Percentiles rank a stretch among this genome's conserved stretches.
Evolutionary conservation across 345 rosid genomes (phyloP).

Genomic region (Mangifera indica): DNA sequence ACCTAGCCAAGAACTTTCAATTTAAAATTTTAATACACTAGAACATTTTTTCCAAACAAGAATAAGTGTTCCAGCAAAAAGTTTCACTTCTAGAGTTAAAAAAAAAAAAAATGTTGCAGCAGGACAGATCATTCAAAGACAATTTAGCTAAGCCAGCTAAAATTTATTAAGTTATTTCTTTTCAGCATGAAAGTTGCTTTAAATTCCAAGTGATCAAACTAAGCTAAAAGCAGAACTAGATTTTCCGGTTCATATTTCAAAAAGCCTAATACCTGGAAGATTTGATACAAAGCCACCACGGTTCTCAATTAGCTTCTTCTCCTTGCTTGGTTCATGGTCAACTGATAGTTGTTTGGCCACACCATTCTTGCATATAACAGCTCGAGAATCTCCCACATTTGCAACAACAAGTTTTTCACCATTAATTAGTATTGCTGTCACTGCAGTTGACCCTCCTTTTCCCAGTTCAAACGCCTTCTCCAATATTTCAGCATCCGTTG

Average conservation of each 20-base stretch:
- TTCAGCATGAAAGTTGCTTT: not conserved
- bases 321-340: slow-evolving; percentile 90
- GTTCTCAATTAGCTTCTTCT: slow-evolving; percentile 53
- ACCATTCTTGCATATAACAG: slow-evolving; percentile 66
- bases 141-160: not conserved
- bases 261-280: slow-evolving; percentile 55
- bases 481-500: slow-evolving; percentile 66
- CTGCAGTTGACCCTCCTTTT: slow-evolving; percentile 91
- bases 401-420: slow-evolving; percentile 72
- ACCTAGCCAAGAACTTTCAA: not conserved
- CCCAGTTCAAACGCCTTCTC: slow-evolving; percentile 55
- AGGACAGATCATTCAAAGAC: not conserved
- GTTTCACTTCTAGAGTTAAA: not conserved
- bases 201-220: not conserved
- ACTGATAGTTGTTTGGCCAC: slow-evolving; percentile 64
- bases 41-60: no score
- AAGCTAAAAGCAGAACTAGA: slow-evolving; percentile 5
- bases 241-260: not conserved
- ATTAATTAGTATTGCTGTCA: slow-evolving; percentile 76
- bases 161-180: no score
- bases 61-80: not conserved
- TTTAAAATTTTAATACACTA: no score
- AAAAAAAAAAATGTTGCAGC: not conserved
- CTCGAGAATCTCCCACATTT: slow-evolving; percentile 93
- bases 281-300: slow-evolving; percentile 90